These are phyloP conservation scores for Phoma sp. DNA, from an alignment of 2,329 filamentous ascomycete genomes.

Conservation along the genomic window DNA sequence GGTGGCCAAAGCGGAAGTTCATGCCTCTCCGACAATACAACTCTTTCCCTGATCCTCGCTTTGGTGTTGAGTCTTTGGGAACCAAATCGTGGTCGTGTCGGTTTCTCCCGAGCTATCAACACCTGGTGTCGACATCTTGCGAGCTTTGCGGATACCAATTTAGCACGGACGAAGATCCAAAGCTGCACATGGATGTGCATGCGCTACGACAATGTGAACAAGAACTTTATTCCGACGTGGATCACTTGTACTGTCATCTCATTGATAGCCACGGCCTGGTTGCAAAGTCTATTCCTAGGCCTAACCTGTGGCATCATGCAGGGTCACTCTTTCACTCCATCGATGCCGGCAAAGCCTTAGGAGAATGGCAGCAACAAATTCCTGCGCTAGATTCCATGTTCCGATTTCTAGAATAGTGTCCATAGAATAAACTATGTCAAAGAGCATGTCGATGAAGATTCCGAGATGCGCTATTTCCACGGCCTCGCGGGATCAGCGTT, in stretches of 20 bases:
- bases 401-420: no score
- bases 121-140: no score
- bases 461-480: neutral
- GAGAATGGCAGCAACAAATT: no score
- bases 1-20: neutral
- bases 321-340: neutral
- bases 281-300: no score
- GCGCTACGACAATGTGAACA: neutral
- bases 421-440: no score
- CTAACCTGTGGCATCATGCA: neutral
- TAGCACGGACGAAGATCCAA: neutral
- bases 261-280: neutral
- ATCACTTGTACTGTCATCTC: neutral
- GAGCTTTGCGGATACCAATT: no score
- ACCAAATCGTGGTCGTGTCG: no score
- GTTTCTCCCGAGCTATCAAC: no score
- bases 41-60: neutral
- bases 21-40: neutral
- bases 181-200: neutral
- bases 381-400: no score
- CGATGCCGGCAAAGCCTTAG: neutral
- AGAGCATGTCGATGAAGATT: no score
- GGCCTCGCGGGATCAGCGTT: constrained; percentile 6
- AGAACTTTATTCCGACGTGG: neutral
- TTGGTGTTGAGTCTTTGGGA: no score